Evolutionary conservation across 768 basidiomycete genomes (phyloP), one percentile per base, ranked within the genome.

Genomic region (Sarcomyxa edulis): DNA sequence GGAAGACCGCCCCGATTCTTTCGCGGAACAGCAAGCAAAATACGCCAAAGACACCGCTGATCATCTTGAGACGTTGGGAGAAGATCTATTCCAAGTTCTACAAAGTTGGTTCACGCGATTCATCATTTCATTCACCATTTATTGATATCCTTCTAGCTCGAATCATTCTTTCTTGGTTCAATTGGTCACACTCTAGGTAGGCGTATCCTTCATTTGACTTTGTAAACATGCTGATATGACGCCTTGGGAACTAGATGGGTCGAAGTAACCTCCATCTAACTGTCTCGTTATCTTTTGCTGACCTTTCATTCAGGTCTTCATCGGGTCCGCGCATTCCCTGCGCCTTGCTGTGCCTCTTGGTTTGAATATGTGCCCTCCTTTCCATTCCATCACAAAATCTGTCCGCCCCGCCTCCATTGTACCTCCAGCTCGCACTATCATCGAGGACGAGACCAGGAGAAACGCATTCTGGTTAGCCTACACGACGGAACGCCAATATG

Each of bases 391-490:
- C 37, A 66, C 78, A n/a, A 74, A 76, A 33, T 66, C 69, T 2
- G 64, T 69, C 21, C 64, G 76, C 25, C 68, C 77, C 0, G 60
- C 74, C n/a, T 75, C 81, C 6, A 71, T 86, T 36, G 52, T 86
- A 11, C 64, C 70, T 1, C 65, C 76, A 3, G 75, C 83, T n/a
- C 65, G 66, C 30, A 78, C 71, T 22, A 70, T 76, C 2, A 61
- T 79, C 6, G 85, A 87, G 54, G 81, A 82, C 23, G 86, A 87
- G 55, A 75, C 65, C 27, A 69, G 86, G 35, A 67, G 84, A 39
- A 87, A 87, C 48, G 66, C 75, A 1, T 85, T 86, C 49, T 89
- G 84, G 77, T 50, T 83, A 32, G 77, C 81, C 7, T 87, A 86
- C 53, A 68, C 78, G 5, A 64, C 69, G 31, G 85, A 88, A 47